A percentile compares a stretch with the other conserved stretches of the same genome.
Evolutionary conservation across 2,329 filamentous ascomycete species (phyloP).

Genomic region (Penicillium aurantiogriseum): DNA sequence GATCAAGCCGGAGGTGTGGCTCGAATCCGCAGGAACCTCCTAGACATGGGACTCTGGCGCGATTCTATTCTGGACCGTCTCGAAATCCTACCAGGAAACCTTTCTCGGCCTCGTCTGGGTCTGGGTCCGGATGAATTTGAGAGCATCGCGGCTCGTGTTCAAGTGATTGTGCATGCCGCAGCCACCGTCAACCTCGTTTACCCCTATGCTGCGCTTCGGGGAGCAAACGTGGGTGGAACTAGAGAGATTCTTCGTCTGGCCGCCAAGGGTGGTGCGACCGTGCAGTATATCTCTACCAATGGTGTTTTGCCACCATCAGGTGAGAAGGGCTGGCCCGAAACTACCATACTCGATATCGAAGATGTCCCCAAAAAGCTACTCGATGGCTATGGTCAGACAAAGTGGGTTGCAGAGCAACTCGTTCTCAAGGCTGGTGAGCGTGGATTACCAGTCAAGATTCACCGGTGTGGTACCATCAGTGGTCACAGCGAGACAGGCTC

Average conservation of each 20-base stretch:
- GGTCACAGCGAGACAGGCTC: constrained; percentile 73
- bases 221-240: constrained; percentile 76
- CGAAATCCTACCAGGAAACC: constrained; percentile 70
- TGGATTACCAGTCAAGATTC: constrained; percentile 68
- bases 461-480: constrained; percentile 73
- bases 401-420: constrained; percentile 77
- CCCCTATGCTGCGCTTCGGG: constrained; percentile 72
- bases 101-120: constrained; percentile 67
- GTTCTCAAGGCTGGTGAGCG: constrained; percentile 67
- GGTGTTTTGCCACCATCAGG: constrained; percentile 69
- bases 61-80: constrained; percentile 76
- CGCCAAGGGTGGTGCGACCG: constrained; percentile 63
- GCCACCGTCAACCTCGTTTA: constrained; percentile 80
- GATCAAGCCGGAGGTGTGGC: constrained; percentile 67
- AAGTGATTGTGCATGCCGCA: constrained; percentile 75
- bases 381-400: constrained; percentile 76
- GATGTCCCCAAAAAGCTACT: constrained; percentile 67
- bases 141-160: constrained; percentile 61
- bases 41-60: constrained; percentile 76
- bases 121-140: constrained; percentile 65
- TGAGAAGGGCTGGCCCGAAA: constrained; percentile 68
- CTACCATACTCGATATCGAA: constrained; percentile 63
- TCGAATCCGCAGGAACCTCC: constrained; percentile 69
- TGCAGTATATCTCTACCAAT: constrained; percentile 78
- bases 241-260: constrained; percentile 71